Evolutionary conservation across 2,329 filamentous ascomycete species (phyloP).

Genomic region (Alternaria incomplexa): DNA sequence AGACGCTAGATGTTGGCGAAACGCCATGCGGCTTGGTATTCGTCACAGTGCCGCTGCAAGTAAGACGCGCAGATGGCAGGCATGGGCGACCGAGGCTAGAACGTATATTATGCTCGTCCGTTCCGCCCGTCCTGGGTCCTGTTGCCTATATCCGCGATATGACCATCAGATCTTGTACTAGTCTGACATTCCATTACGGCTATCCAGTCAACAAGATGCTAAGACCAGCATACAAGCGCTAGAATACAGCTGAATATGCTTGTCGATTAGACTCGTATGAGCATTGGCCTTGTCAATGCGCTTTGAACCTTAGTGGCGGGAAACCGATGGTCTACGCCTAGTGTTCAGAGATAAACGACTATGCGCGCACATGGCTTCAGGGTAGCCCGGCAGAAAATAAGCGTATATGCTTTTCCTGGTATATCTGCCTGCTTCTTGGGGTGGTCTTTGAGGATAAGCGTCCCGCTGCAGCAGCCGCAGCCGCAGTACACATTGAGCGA

Average conservation of each 20-base stretch:
- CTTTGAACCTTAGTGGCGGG: not conserved
- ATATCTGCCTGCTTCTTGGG: conserved; percentile 2
- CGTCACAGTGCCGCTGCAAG: conserved; percentile 3
- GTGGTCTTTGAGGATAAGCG: not conserved
- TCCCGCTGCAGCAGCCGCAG: not conserved
- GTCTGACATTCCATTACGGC: not conserved
- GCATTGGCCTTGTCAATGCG: not conserved
- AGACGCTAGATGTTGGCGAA: not conserved
- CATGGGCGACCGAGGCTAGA: not conserved
- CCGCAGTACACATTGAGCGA: not conserved
- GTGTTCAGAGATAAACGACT: not conserved
- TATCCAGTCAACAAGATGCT: not conserved
- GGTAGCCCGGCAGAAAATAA: not conserved
- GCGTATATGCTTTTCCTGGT: not conserved
- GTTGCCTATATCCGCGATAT: not conserved
- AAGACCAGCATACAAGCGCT: not conserved
- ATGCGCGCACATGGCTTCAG: not conserved
- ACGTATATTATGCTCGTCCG: not conserved
- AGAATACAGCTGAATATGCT: not conserved
- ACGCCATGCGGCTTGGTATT: not conserved
- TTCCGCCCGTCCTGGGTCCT: not conserved
- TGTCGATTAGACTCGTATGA: not conserved
- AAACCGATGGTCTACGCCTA: not conserved
- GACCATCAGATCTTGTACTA: not conserved
- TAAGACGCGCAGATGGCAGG: conserved; percentile 1